Conservation (phyloP, 768 basidiomycete species). For the Guyanaporus albipodus region DNA sequence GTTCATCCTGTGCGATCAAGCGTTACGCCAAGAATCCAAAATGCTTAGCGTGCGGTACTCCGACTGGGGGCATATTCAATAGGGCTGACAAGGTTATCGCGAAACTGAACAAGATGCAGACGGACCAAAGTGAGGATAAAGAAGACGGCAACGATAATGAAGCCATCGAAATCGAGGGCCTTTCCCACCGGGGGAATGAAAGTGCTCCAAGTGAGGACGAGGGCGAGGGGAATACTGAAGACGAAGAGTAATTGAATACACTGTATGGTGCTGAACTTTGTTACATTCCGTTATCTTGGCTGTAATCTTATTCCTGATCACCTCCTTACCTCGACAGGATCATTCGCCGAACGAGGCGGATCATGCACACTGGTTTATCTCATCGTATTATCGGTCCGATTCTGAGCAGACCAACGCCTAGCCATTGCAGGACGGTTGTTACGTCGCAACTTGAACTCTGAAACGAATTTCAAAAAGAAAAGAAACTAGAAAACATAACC, state of each 20-base stretch:
- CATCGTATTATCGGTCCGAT: conserved; percentile 6
- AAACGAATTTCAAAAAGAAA: conserved; percentile 1
- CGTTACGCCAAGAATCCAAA: conserved; percentile 92
- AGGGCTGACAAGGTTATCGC: conserved; percentile 89
- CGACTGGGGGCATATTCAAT: conserved; percentile 96
- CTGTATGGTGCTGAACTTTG: conserved; percentile 33
- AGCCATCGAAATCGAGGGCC: conserved; percentile 59
- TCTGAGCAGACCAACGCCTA: conserved; percentile 1
- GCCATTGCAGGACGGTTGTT: conserved; percentile 4
- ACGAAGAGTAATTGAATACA: conserved; percentile 24
- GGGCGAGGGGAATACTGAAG: conserved; percentile 27
- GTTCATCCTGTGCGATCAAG: conserved; percentile 92
- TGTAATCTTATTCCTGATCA: conserved; percentile 18
- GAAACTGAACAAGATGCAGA: conserved; percentile 73
- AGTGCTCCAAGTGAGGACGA: conserved; percentile 27
- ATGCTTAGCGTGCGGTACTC: conserved; percentile 89
- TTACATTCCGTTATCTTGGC: conserved; percentile 27
- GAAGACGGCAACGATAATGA: conserved; percentile 38
- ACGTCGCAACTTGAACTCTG: conserved; percentile 6
- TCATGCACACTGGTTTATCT: conserved; percentile 7
- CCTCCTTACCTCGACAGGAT: conserved; percentile 18
- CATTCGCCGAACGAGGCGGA: conserved; percentile 16
- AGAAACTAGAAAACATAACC: conserved; percentile 1
- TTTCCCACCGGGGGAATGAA: conserved; percentile 32
- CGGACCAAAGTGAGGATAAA: conserved; percentile 47